Percentiles rank a stretch among this genome's conserved stretches.
These are phyloP conservation scores for Umbelopsis ramanniana DNA, from an alignment of 192 early-diverging fungal species.

Conservation along the genomic window DNA sequence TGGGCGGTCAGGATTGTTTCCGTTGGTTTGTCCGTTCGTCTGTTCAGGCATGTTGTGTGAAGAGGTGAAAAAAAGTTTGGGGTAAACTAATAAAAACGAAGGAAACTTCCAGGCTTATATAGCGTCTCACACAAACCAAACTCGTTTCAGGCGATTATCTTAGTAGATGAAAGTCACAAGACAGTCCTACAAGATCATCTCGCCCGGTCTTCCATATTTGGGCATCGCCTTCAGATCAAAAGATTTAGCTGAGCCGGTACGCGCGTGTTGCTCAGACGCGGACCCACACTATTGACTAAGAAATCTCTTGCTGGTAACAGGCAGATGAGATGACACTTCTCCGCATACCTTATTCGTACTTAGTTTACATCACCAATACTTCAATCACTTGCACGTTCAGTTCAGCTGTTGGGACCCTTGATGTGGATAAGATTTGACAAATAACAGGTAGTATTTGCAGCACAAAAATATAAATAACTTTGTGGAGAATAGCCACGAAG, in stretches of 20 bases:
- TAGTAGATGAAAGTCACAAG: conserved; percentile 21
- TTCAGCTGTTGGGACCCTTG: background rate
- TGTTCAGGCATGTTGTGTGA: conserved; percentile 13
- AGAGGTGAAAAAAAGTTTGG: background rate
- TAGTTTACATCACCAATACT: too few species aligned
- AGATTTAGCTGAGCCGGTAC: background rate
- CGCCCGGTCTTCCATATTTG: conserved; percentile 18
- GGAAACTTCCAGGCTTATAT: conserved; percentile 5
- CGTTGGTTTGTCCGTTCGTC: conserved; percentile 17
- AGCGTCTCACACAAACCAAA: conserved; percentile 12
- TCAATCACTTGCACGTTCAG: background rate
- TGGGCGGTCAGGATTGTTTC: background rate
- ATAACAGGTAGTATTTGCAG: background rate
- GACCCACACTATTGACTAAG: background rate
- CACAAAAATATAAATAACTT: background rate
- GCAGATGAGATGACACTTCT: background rate
- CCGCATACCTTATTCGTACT: background rate
- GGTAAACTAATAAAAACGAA: conserved; percentile 11
- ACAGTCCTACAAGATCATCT: conserved; percentile 22
- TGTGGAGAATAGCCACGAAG: too few species aligned
- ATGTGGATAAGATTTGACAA: background rate
- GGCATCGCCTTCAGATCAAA: conserved; percentile 2
- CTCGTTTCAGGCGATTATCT: conserved; percentile 23
- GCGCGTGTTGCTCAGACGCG: background rate
- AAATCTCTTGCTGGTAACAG: background rate